Base-by-base conservation (phyloP, 768 basidiomycete genomes). In the Serendipita sp. region DNA sequence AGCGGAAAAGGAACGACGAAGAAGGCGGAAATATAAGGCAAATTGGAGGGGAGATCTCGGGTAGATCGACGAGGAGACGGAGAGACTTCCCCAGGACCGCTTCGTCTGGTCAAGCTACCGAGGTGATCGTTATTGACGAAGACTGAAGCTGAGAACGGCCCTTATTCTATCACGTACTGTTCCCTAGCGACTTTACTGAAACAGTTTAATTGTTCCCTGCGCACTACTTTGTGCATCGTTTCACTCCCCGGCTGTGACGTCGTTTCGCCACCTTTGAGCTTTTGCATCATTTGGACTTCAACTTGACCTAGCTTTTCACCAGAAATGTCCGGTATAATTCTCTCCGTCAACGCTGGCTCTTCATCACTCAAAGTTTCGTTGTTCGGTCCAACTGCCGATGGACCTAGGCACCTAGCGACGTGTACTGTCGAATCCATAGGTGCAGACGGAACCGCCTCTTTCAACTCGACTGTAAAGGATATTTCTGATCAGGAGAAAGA, bases 321-420 rank as follows among this genome's bases (percentile, higher is more conserved):
- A 66, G 11, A 60, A n/a, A 60, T 60, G 56, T 28, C 56, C 11
- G 56, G 56, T 15, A 24, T 41, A n/a, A 46, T 89, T 64, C 83
- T 91, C 30, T 78, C 89, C 2, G 78, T 86, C 68, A 91, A 91
- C 68, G 83, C 89, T 3, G 89, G 89, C 45, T 90, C 89, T 0
- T 92, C 89, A 1, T 92, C 89, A 3, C 84, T 92, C 75, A 92
- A 92, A 75, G 81, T 88, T 51, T 84, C 86, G 11, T 80, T 92
- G 51, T 92, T 81, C 69, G 68, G 71, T 45, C 71, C 76, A 34
- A 68, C 69, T 34, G 65, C 67, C 18, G 67, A 71, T 0, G 67
- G 66, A 68, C 64, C 72, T 47, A 35, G 68, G 68, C 37, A 68
- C 5, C 67, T 66, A 16, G 70, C 72, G 0, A 66, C 66, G 5